phyloP scores from a whole-genome alignment of 805 yeast species.

The Candida maesae region DNA sequence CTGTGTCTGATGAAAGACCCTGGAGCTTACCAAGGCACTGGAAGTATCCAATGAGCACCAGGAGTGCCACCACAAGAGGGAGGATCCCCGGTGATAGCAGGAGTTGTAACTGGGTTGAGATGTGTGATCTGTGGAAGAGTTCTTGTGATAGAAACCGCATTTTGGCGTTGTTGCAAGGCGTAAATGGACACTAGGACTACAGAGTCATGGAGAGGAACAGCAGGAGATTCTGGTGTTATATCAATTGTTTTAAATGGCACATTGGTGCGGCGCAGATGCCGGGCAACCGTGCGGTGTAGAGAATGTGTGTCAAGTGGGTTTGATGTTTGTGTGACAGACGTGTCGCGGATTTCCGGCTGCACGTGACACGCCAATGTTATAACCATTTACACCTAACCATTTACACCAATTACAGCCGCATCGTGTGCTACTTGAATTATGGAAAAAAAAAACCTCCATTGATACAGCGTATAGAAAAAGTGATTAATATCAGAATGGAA shows the following conservation, averaged over 20 bases:
- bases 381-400: background rate
- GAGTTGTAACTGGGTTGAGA: conserved; percentile 6
- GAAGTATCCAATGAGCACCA: conserved; percentile 1
- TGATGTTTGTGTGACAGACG: background rate
- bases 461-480: too few relatives aligned
- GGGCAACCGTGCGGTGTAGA: background rate
- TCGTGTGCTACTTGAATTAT: too few relatives aligned
- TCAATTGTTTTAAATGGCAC: background rate
- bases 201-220: background rate
- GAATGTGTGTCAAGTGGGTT: background rate
- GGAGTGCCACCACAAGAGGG: background rate
- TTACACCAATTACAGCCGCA: too few relatives aligned
- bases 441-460: too few relatives aligned
- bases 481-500: too few relatives aligned
- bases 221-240: background rate
- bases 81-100: conserved; percentile 6
- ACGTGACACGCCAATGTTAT: too few relatives aligned
- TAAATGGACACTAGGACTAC: background rate
- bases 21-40: background rate
- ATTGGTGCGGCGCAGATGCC: too few relatives aligned
- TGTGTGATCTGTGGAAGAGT: conserved; percentile 9
- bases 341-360: conserved; percentile 1
- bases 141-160: conserved; percentile 12
- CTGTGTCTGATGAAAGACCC: background rate
- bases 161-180: too few relatives aligned